Conservation (phyloP, 352 stramenopile species). For the Phytophthora colocasiae region DNA sequence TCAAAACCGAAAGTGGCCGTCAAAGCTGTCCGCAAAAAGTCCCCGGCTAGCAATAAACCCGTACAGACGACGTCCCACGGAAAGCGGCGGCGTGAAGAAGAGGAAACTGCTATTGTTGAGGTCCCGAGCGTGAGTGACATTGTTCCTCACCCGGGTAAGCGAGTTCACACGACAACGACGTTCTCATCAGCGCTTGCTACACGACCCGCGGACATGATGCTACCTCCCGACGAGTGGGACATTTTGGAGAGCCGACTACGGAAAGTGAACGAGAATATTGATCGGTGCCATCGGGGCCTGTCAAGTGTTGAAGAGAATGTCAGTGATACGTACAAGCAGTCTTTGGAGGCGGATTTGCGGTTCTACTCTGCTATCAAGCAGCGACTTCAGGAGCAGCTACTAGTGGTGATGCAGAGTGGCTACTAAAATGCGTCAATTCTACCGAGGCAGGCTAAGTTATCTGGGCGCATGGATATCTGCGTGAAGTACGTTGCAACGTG, state of each 20-base stretch:
- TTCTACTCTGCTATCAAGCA: conserved; percentile 84
- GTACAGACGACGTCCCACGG: conserved; percentile 6
- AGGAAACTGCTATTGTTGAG: conserved; percentile 50
- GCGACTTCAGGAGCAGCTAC: conserved; percentile 70
- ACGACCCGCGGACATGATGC: conserved; percentile 43
- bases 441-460: conserved; percentile 35
- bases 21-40: conserved; percentile 11
- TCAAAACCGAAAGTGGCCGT: conserved; percentile 9
- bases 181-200: conserved; percentile 59
- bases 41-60: conserved; percentile 1
- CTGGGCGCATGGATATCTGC: conserved; percentile 1
- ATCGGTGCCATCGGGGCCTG: conserved; percentile 62
- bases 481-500: conserved; percentile 21
- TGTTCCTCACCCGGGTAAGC: conserved; percentile 54
- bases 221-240: conserved; percentile 73
- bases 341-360: conserved; percentile 63
- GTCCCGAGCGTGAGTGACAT: conserved; percentile 50
- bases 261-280: conserved; percentile 77
- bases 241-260: conserved; percentile 65
- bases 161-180: conserved; percentile 46
- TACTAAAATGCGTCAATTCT: conserved; percentile 41
- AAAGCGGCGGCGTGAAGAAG: conserved; percentile 48
- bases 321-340: conserved; percentile 64
- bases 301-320: conserved; percentile 53
- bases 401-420: conserved; percentile 74